Evolutionary conservation across 2,329 filamentous ascomycete genomes (phyloP), one percentile per base, ranked within the genome.

Genomic region (Penicillium fuscoglaucum): DNA sequence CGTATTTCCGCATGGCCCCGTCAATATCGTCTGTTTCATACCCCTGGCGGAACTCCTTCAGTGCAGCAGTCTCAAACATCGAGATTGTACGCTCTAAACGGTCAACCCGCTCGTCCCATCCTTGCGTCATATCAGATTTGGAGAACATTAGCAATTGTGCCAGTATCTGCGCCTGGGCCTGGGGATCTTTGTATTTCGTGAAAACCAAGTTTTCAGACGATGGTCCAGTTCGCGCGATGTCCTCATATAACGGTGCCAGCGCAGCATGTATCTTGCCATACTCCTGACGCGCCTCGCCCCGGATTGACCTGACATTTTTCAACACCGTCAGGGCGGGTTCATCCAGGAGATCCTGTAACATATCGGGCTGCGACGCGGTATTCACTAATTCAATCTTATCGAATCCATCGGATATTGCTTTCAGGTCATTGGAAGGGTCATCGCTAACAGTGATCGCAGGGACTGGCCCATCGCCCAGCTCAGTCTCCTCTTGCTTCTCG

Each of bases 181-280:
- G 90, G 0, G 95, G 93, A 66, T 96, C 90, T 43, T 87, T 84
- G 71, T 96, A 98, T 12, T 89, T 89, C 67, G 90, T 87, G 76
- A 98, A 99, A 9, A 98, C 81, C 35, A 91, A 82, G 7, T 90
- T 91, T 64, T 97, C 90, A 15, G 90, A 85, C 41, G 73, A 77
- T 90, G 91, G 62, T 80, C 90, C 77, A 2, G 88, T 87, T 61
- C 80, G 83, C 37, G 84, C 86, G 43, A 98, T 83, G 72, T 99
- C 91, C 63, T 86, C 85, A 76, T 98, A 99, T 67, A 96, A 93
- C 0, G 93, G 93, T 12, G 88, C 90, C 65, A 99, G 76, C 4
- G 90, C 90, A n/a, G 87, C 89, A 74, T 98, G 96, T 15, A 98
- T 82, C 72, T 89, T 96, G 17, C 90, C 93, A 72, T 93, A 99